Conservation (phyloP, 352 stramenopile species). For the Phytopythium sindhum region DNA sequence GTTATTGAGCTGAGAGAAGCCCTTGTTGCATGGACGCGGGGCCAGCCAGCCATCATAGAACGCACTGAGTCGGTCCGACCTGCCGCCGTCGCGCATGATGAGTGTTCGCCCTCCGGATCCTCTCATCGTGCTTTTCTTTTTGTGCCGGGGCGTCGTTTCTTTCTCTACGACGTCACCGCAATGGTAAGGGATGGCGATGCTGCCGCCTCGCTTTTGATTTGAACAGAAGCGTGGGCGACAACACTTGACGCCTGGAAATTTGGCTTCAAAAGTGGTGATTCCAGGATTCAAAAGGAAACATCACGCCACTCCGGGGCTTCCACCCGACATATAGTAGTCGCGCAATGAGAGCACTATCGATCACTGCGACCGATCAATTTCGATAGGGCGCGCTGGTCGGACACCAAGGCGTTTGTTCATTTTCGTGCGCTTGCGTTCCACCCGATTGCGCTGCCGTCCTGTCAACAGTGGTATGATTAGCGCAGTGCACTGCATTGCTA, state of each 20-base stretch:
- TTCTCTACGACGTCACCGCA: not conserved
- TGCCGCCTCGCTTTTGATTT: not conserved
- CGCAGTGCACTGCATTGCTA: not conserved
- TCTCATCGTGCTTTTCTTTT: not conserved
- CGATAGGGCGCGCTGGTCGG: too few species aligned
- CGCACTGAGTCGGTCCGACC: not conserved
- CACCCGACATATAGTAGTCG: not conserved
- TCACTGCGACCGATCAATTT: not conserved
- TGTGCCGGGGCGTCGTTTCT: not conserved
- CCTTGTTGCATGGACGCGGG: not conserved
- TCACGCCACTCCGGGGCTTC: not conserved
- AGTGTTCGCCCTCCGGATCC: not conserved
- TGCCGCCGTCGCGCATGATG: not conserved
- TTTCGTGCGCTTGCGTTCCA: not conserved
- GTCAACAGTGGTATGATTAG: not conserved
- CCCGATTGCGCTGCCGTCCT: not conserved
- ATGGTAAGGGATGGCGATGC: too few species aligned
- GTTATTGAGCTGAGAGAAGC: not conserved
- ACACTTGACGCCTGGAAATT: not conserved
- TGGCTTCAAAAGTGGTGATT: too few species aligned
- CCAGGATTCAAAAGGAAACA: too few species aligned
- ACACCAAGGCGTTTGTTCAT: too few species aligned
- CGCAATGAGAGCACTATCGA: not conserved
- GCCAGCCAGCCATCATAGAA: not conserved
- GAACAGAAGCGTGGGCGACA: not conserved